Evolutionary conservation across 1,284 basidiomycete species (phyloP), one percentile per base, ranked within the genome.

Genomic region (Pseudozyma flocculosa): DNA sequence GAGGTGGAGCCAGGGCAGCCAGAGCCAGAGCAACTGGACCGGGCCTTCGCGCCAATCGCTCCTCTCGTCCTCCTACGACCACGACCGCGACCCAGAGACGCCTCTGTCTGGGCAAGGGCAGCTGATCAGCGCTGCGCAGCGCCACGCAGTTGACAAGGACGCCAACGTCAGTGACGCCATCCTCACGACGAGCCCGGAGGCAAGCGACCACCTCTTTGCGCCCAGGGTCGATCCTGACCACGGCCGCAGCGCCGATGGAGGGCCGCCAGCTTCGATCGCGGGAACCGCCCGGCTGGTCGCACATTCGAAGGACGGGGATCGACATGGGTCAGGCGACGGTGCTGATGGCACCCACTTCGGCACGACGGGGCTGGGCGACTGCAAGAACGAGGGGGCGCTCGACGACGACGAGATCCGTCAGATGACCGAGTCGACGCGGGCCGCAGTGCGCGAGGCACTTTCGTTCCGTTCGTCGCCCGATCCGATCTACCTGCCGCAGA

Each of bases 341-440:
- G n/a, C n/a, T n/a, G n/a, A n/a, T n/a, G n/a, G n/a, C 17, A 38
- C 37, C 7, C 5, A 4, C 5, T 38, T 21, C 37, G 37, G 19
- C 37, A 4, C 15, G 15, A 38, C 15, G 19, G 17, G 15, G 4
- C 37, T 17, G 15, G 17, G 19, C 19, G 37, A 38, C 37, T 38
- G 7, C 7, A 38, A 38, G 7, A 17, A 38, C 37, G 37, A 38
- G 5, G 5, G 37, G 37, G 17, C 36, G 14, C 29, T 63, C 14
- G 55, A 54, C 23, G 61, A 54, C 23, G 61, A 58, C 13, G 61
- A 63, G 41, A 58, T 63, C 39, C 61, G 61, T 14, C 48, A 54
- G 11, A 63, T 63, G 61, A 55, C 54, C 34, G 61, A 58, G 29
- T 48, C 58, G 30, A 63, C 55, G 18, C 51, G 56, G 8, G 49